These are phyloP conservation scores for Tetrapisispora taiwanensis DNA, from an alignment of 805 yeast genomes.

Conservation along the genomic window DNA sequence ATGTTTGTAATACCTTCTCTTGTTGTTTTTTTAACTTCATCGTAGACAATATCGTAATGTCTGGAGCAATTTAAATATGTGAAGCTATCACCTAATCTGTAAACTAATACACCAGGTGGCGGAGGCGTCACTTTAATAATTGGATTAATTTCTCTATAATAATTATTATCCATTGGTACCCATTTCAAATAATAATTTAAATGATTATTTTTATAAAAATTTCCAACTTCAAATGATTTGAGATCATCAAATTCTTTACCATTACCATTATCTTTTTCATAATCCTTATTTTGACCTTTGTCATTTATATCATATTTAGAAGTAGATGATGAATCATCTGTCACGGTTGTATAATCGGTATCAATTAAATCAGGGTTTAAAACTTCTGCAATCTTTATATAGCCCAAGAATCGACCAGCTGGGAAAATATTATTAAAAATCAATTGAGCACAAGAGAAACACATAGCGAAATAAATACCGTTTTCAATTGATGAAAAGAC, in stretches of 20 bases:
- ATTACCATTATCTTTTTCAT: neutral
- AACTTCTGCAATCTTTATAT: conserved; percentile 32
- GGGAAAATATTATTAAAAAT: conserved; percentile 73
- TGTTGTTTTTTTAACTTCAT: conserved; percentile 52
- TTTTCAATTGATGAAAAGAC: conserved; percentile 73
- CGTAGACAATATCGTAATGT: conserved; percentile 60
- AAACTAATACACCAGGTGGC: conserved; percentile 85
- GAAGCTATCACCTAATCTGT: conserved; percentile 71
- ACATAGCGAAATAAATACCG: conserved; percentile 85
- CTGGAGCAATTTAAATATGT: conserved; percentile 72
- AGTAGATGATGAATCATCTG: neutral
- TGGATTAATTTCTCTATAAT: conserved; percentile 40
- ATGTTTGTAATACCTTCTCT: conserved; percentile 44
- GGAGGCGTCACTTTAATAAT: conserved; percentile 58
- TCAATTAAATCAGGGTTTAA: neutral
- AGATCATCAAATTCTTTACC: neutral
- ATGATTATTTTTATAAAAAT: conserved; percentile 2
- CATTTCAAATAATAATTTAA: conserved; percentile 48
- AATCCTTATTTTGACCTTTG: neutral
- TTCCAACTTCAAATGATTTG: neutral
- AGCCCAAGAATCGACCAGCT: conserved; percentile 72
- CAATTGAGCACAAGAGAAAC: conserved; percentile 68
- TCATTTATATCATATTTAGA: neutral
- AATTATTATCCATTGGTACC: conserved; percentile 46
- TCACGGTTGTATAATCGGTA: neutral